These are phyloP conservation scores for Setaria italica DNA, from an alignment of 202 grass and related monocot species.

Conservation along the genomic window DNA sequence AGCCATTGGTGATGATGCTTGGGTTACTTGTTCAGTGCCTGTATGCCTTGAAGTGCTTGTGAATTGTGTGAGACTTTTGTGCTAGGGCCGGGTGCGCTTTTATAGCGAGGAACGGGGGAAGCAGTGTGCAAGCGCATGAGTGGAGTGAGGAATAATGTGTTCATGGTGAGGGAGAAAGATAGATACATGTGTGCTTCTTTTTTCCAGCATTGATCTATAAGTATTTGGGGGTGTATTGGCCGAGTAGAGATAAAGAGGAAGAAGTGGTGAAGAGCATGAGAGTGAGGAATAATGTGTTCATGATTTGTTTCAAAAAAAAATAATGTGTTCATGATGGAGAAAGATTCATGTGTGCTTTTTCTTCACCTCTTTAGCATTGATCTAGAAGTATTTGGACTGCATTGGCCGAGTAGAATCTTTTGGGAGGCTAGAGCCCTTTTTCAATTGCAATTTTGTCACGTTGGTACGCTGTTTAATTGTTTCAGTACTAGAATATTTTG, in stretches of 20 bases:
- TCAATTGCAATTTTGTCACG: no score
- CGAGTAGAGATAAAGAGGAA: no score
- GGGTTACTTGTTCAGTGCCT: background rate
- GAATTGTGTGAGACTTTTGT: background rate
- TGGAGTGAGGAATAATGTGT: constrained; percentile 2
- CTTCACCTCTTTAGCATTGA: background rate
- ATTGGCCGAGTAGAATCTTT: background rate
- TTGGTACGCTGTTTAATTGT: background rate
- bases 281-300: no score
- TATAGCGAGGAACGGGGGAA: constrained; percentile 1
- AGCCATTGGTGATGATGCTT: constrained; percentile 38
- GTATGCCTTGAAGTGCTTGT: background rate
- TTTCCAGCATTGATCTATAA: background rate
- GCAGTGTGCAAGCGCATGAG: background rate
- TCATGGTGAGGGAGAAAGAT: background rate
- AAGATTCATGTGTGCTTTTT: no score
- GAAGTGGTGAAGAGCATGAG: no score
- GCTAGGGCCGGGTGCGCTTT: constrained; percentile 8
- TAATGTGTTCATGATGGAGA: no score
- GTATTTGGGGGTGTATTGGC: background rate
- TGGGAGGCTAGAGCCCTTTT: background rate
- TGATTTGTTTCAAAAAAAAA: no score
- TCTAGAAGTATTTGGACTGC: background rate
- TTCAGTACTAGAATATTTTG: background rate
- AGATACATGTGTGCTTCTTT: background rate